Evolutionary conservation across 148 eudicot species (phyloP).

Genomic region (Pharnaceum exiguum): DNA sequence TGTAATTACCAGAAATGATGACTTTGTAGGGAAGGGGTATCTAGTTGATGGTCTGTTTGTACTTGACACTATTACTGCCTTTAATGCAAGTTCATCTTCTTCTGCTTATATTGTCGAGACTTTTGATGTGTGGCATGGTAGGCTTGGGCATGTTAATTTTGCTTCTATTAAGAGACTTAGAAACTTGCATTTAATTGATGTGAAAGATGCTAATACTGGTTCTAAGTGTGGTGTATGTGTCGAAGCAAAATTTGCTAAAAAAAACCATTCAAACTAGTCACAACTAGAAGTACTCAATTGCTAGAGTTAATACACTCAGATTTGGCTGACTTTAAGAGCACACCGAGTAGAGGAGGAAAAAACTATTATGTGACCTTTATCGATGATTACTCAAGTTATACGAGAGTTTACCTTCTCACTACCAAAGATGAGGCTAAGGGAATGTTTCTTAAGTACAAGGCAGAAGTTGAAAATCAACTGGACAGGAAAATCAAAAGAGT

Average conservation of each 20-base stretch:
- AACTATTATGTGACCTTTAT: background rate
- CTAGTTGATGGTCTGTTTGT: background rate
- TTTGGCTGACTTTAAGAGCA: background rate
- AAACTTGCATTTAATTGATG: background rate
- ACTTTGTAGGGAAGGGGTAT: background rate
- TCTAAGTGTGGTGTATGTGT: background rate
- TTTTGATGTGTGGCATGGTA: background rate
- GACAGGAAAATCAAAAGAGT: conserved; percentile 1
- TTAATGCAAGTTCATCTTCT: background rate
- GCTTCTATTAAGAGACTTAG: background rate
- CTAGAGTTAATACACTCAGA: background rate
- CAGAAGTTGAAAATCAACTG: background rate
- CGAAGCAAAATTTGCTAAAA: background rate
- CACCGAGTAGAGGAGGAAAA: background rate
- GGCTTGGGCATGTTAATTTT: background rate
- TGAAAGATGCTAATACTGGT: background rate
- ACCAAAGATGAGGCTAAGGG: background rate
- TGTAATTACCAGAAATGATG: background rate
- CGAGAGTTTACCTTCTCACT: background rate
- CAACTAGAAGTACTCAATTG: background rate
- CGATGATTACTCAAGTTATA: background rate
- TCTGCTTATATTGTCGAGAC: background rate
- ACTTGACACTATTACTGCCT: background rate
- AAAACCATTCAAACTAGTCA: background rate
- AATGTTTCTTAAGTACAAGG: background rate